A percentile compares a stretch with the other conserved stretches of the same genome.
phyloP scores from a whole-genome alignment of 352 stramenopile genomes.

The Vaucheria bursata region DNA sequence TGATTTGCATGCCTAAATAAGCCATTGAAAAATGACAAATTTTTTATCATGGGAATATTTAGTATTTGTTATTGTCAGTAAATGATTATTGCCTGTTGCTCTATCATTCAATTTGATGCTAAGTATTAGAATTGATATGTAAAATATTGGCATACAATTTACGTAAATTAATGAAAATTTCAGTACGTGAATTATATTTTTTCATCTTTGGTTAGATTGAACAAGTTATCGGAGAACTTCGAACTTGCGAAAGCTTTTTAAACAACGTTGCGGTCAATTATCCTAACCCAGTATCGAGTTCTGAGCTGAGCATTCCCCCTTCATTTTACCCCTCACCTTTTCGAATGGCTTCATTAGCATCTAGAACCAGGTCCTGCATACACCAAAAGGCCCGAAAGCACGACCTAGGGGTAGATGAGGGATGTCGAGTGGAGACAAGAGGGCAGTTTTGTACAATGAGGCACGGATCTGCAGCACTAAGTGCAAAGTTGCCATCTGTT shows the following conservation, averaged over 20 bases:
- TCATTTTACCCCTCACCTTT: constrained; percentile 5
- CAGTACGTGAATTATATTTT: neutral
- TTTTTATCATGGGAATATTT: no score
- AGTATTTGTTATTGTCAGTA: no score
- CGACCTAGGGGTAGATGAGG: neutral
- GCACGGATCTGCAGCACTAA: neutral
- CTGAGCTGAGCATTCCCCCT: neutral
- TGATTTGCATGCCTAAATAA: no score
- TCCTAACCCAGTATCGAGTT: neutral
- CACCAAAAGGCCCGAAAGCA: constrained; percentile 7
- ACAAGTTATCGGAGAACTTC: constrained; percentile 41
- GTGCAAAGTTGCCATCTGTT: constrained; percentile 25
- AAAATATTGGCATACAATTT: neutral
- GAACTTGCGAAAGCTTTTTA: constrained; percentile 18
- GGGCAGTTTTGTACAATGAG: neutral
- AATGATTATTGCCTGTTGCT: no score
- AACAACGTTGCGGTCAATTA: neutral
- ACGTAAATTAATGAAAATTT: neutral
- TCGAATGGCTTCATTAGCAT: constrained; percentile 35
- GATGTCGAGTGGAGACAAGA: neutral
- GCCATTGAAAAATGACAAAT: no score
- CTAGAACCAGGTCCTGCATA: constrained; percentile 32
- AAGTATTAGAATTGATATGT: no score
- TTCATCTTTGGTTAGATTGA: constrained; percentile 15
- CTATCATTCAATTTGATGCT: no score